Evolutionary conservation across 805 yeast species (phyloP).

Genomic region (Maudiozyma saulgeensis): DNA sequence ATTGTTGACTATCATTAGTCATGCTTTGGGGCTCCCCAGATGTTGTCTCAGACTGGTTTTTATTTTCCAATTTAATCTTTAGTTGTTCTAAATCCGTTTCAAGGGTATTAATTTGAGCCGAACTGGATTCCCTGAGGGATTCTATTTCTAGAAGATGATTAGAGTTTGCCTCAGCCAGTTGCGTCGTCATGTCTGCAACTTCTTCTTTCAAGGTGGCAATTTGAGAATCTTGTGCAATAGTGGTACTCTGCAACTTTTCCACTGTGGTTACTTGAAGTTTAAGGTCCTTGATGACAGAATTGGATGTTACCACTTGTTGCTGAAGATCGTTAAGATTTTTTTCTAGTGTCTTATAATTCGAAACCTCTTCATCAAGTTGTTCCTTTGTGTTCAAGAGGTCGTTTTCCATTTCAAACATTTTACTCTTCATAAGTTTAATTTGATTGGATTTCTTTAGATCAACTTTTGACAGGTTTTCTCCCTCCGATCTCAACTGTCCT

Average conservation of each 20-base stretch:
- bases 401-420: slow-evolving; percentile 1
- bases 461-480: slow-evolving; percentile 57
- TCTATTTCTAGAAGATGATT: slow-evolving; percentile 18
- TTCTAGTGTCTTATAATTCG: slow-evolving; percentile 10
- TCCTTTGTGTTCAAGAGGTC: background rate
- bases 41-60: background rate
- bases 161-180: background rate
- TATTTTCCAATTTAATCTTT: slow-evolving; percentile 50
- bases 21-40: background rate
- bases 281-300: background rate
- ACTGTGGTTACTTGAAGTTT: background rate
- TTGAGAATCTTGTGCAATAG: background rate
- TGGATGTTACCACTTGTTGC: slow-evolving; percentile 4
- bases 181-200: slow-evolving; percentile 7
- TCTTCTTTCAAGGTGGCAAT: slow-evolving; percentile 10
- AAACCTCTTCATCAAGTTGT: slow-evolving; percentile 6
- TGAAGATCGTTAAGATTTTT: slow-evolving; percentile 12
- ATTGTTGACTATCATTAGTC: background rate
- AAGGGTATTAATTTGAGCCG: slow-evolving; percentile 43
- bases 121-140: slow-evolving; percentile 25
- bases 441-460: slow-evolving; percentile 62
- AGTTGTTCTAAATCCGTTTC: slow-evolving; percentile 64
- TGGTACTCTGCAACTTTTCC: slow-evolving; percentile 3
- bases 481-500: slow-evolving; percentile 61
- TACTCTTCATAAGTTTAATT: slow-evolving; percentile 43